Conservation (phyloP, 805 yeast genomes). For the Candida sonorensis region DNA sequence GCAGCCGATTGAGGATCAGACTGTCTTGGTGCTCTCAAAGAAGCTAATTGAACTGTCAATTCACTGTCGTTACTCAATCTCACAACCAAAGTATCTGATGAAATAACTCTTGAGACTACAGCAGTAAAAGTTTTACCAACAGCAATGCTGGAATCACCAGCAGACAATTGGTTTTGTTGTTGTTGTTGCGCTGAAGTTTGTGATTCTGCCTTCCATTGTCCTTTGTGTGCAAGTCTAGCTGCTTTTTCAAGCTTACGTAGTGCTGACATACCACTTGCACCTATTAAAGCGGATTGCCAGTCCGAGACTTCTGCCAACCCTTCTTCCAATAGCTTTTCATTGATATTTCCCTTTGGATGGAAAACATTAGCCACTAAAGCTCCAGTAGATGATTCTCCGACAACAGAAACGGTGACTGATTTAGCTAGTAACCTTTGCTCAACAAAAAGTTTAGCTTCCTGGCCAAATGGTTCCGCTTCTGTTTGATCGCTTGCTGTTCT, state of each 20-base stretch:
- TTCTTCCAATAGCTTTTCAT: constrained; percentile 54
- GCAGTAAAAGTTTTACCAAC: constrained; percentile 49
- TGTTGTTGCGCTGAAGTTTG: no score
- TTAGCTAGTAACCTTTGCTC: constrained; percentile 59
- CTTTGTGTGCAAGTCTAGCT: constrained; percentile 50
- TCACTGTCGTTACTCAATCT: constrained; percentile 46
- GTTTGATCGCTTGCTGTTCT: constrained; percentile 47
- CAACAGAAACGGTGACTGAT: constrained; percentile 45
- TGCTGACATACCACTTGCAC: constrained; percentile 52
- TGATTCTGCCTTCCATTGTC: constrained; percentile 44
- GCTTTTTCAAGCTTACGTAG: constrained; percentile 59
- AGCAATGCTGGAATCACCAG: constrained; percentile 24
- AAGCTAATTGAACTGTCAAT: constrained; percentile 65
- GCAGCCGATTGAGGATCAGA: constrained; percentile 50
- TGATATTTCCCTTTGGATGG: constrained; percentile 76
- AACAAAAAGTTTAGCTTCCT: constrained; percentile 57
- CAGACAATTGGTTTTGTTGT: constrained; percentile 7
- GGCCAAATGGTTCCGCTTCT: constrained; percentile 54
- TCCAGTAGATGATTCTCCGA: constrained; percentile 60
- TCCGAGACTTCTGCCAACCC: constrained; percentile 76
- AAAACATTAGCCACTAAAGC: constrained; percentile 49
- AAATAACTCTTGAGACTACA: constrained; percentile 51
- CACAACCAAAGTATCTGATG: constrained; percentile 60
- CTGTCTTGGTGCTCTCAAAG: constrained; percentile 68
- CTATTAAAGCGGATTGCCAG: constrained; percentile 70